Base-by-base conservation (phyloP, 768 basidiomycete species). In the Hemileccinum rubropunctum region DNA sequence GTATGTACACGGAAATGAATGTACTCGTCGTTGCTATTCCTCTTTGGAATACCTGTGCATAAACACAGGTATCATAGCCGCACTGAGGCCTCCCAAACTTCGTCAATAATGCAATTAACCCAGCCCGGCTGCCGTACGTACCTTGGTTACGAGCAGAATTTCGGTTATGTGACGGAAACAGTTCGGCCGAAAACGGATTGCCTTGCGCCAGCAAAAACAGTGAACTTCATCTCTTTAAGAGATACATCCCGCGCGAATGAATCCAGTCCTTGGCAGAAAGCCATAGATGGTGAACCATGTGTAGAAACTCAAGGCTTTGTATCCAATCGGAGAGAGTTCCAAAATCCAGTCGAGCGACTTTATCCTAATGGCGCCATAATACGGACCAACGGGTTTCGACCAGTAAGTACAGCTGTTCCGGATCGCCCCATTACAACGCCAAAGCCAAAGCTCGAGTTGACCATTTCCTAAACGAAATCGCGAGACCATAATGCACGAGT, bases 401-500 rank as follows among this genome's bases (percentile, higher is more conserved):
- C 66, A 70, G 52, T 70, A 70, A 70, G 69, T 70, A 68, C 68
- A 68, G 68, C 39, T 64, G 62, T 64, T 60, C n/a, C 66, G 58
- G 68, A 52, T 64, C 61, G 64, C 54, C 58, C 69, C 61, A 67
- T 68, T 60, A 71, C 48, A n/a, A 71, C 66, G 67, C 57, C 65
- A 66, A 67, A 57, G 66, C 62, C 63, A 71, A 67, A 60, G 63
- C 51, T 66, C 61, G 63, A 70, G 65, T 65, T 61, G 67, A 69
- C 69, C 69, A 74, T 73, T 74, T 74, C 76, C 77, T 73, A 73
- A 72, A 69, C 72, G 72, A 74, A 73, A 71, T 63, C 73, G 72
- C 71, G 71, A 74, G 62, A 65, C 62, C 65, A 67, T 53, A 65
- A 70, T 53, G 66, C 64, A 68, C 56, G 53, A 53, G 57, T 47